Base-by-base conservation (phyloP, 352 stramenopile species). In the Pythium aristosporum region DNA sequence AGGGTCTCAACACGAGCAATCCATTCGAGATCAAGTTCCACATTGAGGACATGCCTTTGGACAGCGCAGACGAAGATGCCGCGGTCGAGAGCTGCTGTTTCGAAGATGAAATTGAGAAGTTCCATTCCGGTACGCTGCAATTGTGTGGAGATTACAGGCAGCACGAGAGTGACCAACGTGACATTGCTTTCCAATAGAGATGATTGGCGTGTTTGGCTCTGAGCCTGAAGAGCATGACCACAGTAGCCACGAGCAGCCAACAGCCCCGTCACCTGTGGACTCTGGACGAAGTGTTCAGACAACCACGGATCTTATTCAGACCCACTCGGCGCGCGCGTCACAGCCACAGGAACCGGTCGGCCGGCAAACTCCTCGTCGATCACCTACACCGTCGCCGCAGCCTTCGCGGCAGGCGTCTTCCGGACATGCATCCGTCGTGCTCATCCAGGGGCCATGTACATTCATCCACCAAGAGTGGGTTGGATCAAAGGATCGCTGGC, bases 1-100 rank as follows among this genome's bases (percentile, higher is more conserved):
- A 51, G 18, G 43, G 56, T n/a, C 28, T 62, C 44, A 37, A 62
- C 25, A 54, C 56, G 30, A 62, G 43, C 56, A 84, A 85, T 48
- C 79, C 71, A 42, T 86, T 88, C 54, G 79, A 88, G 50, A 83
- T 85, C 55, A 66, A 85, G 32, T 72, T 88, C 46, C 50, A 80
- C 59, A 37, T 65, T 34, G 49, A 53, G 57, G 44, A 58, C 16
- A 16, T 4, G 4, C 37, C 37, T 20, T 5, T 10, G 37, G 21
- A 48, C 16, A n/a, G 0, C n/a, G 36, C 21, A 13, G 37, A 48
- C 9, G 25, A 34, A 1, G 44, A 25, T 5, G 53, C 65, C n/a
- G 39, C 36, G 12, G 18, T 48, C 21, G 53, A 60, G 37, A 60
- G 53, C 41, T 32, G 37, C 39, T 60, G 34, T 15, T 59, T 68